A percentile compares a stretch with the other conserved stretches of the same genome.
phyloP scores from a whole-genome alignment of 768 basidiomycete genomes.

The Mycena leptocephala region DNA sequence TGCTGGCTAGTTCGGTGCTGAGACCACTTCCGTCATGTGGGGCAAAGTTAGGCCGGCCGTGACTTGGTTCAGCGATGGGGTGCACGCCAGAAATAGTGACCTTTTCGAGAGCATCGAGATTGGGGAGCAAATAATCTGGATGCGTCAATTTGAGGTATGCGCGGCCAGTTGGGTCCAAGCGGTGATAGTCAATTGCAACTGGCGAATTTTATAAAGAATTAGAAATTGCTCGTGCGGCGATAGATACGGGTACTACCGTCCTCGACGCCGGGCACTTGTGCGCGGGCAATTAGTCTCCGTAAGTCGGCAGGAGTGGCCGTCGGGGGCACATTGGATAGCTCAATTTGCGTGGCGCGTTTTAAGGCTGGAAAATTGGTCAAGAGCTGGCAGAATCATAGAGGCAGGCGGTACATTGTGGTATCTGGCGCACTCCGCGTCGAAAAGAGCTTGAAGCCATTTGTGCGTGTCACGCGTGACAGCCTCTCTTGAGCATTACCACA shows the following conservation, averaged over 20 bases:
- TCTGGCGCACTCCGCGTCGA: slow-evolving; percentile 20
- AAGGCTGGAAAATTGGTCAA: slow-evolving; percentile 33
- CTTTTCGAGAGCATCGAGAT: slow-evolving; percentile 59
- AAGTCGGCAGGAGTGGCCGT: slow-evolving; percentile 73
- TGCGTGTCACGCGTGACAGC: slow-evolving; percentile 20
- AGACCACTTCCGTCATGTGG: slow-evolving; percentile 13
- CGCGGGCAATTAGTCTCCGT: slow-evolving; percentile 58
- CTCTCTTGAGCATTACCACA: too few relatives aligned
- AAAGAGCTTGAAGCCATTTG: slow-evolving; percentile 19
- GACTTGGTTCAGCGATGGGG: slow-evolving; percentile 52
- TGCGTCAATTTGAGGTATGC: slow-evolving; percentile 72
- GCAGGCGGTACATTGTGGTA: slow-evolving; percentile 1
- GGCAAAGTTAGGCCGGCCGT: slow-evolving; percentile 30
- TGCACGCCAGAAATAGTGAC: slow-evolving; percentile 63
- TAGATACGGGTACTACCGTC: slow-evolving; percentile 53
- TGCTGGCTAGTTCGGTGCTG: slow-evolving; percentile 42
- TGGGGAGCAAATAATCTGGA: slow-evolving; percentile 60
- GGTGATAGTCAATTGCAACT: slow-evolving; percentile 76
- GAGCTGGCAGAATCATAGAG: neutral
- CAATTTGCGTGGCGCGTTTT: slow-evolving; percentile 58
- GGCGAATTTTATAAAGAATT: neutral
- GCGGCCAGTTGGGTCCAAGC: slow-evolving; percentile 72
- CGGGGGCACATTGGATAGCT: slow-evolving; percentile 65
- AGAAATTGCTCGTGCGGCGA: neutral
- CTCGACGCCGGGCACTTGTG: slow-evolving; percentile 62